Evolutionary conservation across 2,329 filamentous ascomycete species (phyloP), one percentile per base, ranked within the genome.

Genomic region (Metarhizium sp.): DNA sequence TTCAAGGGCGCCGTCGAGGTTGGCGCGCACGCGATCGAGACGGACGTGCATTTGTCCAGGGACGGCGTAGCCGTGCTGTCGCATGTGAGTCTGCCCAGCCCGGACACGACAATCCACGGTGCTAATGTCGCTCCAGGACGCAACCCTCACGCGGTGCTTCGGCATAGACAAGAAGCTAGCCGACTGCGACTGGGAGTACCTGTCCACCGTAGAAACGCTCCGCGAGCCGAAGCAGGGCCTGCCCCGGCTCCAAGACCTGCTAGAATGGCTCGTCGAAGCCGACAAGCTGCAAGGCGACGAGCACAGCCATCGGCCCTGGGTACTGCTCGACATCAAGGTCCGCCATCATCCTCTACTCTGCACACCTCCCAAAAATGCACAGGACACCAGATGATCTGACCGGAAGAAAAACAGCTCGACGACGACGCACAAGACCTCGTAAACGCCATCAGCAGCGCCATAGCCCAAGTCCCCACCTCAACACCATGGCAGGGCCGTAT

Each of bases 321-420:
- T 94, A 6, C 70, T 96, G 58, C 75, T 97, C 3, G 92, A 97
- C 68, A 89, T 97, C 68, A 97, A 96, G 76, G 85, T 89, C 69
- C 6, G 25, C 25, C 25, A 25, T 25, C 25, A 25, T 25, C 25
- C 25, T 25, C 25, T 4, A 4, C 25, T 25, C 25, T 25, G 25
- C 25, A 25, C 25, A 25, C 25, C 25, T 18, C 25, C 3, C 3
- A 25, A 25, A 25, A 25, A 25, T 25, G 25, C 4, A 25, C 32
- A 34, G 10, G 32, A 34, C 32, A 34, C 32, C 25, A 25, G 25
- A 25, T 25, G 25, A 11, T 34, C 32, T 34, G 32, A 34, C 32
- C 7, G 32, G 32, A 7, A 34, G 32, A 34, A 34, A 34, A 34
- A 5, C 59, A 88, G 84, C 77, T 83, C 30, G 84, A 90, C 63